Evolutionary conservation across 1,139 yeast species (phyloP).

Genomic region (Candida freyschussii): DNA sequence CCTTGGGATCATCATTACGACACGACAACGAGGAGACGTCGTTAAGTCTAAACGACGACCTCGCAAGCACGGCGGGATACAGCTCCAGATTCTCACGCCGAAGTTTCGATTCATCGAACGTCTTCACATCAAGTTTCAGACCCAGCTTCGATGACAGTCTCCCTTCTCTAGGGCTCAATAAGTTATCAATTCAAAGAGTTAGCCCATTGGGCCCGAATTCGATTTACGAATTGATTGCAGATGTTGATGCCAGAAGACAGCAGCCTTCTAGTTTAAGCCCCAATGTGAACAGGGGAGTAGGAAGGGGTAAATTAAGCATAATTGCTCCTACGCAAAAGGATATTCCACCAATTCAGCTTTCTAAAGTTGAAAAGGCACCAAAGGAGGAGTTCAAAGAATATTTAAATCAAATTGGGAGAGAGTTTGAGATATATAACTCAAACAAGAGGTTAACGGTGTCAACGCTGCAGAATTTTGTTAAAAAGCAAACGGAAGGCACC

Average conservation of each 20-base stretch:
- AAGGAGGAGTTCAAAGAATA: constrained; percentile 47
- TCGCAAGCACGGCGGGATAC: constrained; percentile 22
- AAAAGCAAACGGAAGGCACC: constrained; percentile 21
- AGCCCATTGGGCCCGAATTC: constrained; percentile 78
- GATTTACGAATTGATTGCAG: constrained; percentile 66
- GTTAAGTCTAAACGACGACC: constrained; percentile 30
- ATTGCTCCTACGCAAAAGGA: constrained; percentile 73
- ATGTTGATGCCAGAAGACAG: constrained; percentile 40
- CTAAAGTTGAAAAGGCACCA: constrained; percentile 50
- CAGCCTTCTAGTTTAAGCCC: constrained; percentile 20
- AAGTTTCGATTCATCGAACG: constrained; percentile 32
- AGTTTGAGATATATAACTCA: constrained; percentile 47
- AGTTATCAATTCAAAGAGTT: constrained; percentile 26
- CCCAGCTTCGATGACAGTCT: constrained; percentile 26
- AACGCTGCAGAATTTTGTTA: constrained; percentile 30
- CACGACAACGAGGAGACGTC: constrained; percentile 18
- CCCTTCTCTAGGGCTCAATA: constrained; percentile 23
- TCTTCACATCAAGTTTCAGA: constrained; percentile 25
- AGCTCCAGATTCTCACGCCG: constrained; percentile 11
- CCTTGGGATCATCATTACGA: constrained; percentile 10
- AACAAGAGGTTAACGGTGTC: constrained; percentile 37
- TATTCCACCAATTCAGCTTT: constrained; percentile 76
- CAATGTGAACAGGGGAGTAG: constrained; percentile 15
- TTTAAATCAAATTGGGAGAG: constrained; percentile 42
- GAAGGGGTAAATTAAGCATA: constrained; percentile 37